Evolutionary conservation across 805 yeast genomes (phyloP).

Genomic region (Wickerhamiella occidentalis): DNA sequence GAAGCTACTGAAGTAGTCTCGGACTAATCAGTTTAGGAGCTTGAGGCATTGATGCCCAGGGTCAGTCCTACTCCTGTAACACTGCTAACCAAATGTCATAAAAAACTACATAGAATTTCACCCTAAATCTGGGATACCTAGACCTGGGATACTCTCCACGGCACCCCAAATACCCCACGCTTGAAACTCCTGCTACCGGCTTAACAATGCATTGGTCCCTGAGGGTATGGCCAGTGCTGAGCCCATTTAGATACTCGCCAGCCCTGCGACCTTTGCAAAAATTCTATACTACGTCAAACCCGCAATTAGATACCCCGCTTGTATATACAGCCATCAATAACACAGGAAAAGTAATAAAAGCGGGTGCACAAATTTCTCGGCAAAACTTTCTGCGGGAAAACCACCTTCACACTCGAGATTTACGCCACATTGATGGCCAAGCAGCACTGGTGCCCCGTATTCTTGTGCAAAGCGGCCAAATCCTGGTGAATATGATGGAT

Average conservation of each 20-base stretch:
- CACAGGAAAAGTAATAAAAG: constrained; percentile 44
- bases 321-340: constrained; percentile 49
- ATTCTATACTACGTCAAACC: neutral
- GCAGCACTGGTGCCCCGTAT: constrained; percentile 54
- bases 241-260: neutral
- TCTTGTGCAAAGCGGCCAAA: constrained; percentile 45
- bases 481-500: constrained; percentile 49
- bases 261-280: neutral
- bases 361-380: constrained; percentile 46
- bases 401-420: constrained; percentile 71
- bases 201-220: neutral
- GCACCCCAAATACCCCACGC: too few relatives aligned
- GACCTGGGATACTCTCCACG: too few relatives aligned
- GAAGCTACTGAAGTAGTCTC: too few relatives aligned
- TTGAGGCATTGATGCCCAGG: too few relatives aligned
- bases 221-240: neutral
- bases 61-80: too few relatives aligned
- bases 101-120: too few relatives aligned
- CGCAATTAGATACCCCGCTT: constrained; percentile 15
- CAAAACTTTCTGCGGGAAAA: constrained; percentile 49
- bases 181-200: too few relatives aligned
- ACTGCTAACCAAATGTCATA: too few relatives aligned
- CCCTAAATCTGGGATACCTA: too few relatives aligned
- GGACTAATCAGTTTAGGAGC: too few relatives aligned
- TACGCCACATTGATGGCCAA: constrained; percentile 61